Evolutionary conservation across 768 basidiomycete genomes (phyloP).

Genomic region (Mrakia gelida): DNA sequence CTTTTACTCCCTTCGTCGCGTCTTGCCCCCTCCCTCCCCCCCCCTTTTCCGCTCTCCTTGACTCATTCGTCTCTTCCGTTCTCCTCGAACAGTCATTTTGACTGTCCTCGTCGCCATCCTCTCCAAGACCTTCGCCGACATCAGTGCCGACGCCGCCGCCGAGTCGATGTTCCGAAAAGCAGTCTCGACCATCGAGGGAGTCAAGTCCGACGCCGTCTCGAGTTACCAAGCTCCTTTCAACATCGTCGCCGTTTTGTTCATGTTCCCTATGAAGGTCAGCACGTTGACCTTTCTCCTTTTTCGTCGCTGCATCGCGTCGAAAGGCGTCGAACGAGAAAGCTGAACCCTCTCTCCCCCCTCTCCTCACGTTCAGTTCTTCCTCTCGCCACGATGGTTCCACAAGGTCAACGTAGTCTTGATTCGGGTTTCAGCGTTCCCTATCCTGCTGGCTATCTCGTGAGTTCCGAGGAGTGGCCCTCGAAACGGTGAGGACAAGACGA

Average conservation of each 20-base stretch:
- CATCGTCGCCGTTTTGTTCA: constrained; percentile 73
- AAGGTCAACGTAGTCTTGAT: constrained; percentile 56
- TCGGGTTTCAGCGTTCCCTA: constrained; percentile 77
- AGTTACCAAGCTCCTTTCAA: constrained; percentile 94
- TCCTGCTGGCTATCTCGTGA: constrained; percentile 67
- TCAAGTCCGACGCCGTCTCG: constrained; percentile 69
- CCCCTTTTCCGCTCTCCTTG: no score
- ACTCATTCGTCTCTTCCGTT: neutral
- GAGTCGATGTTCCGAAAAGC: constrained; percentile 56
- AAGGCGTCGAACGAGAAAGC: no score
- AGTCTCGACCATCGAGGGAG: constrained; percentile 90
- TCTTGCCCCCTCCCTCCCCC: no score
- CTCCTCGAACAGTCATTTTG: constrained; percentile 49
- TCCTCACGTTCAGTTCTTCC: constrained; percentile 55
- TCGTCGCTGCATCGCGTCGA: neutral
- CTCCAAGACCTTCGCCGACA: constrained; percentile 89
- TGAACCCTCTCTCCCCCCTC: neutral
- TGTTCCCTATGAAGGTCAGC: constrained; percentile 62
- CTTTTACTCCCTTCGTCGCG: no score
- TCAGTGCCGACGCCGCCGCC: constrained; percentile 78
- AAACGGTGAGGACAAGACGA: neutral
- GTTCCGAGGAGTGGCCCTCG: neutral
- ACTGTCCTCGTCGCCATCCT: constrained; percentile 64
- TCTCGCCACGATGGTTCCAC: constrained; percentile 96
- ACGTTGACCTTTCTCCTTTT: neutral